phyloP scores from a whole-genome alignment of 1,284 basidiomycete species.

The Microbotryomycetes sp. region DNA sequence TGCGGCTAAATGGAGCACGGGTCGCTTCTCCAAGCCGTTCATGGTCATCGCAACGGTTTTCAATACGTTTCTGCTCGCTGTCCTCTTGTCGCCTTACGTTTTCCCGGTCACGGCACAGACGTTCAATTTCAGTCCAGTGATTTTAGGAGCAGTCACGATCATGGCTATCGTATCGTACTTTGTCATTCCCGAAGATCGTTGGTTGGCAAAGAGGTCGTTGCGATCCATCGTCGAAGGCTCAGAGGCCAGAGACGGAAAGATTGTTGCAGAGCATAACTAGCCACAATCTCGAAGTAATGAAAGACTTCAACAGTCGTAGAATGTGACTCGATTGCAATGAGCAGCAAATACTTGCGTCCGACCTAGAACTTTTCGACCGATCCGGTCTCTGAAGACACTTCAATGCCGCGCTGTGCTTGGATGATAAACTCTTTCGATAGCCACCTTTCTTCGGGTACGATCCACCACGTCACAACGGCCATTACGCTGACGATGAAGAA shows the following conservation, averaged over 20 bases:
- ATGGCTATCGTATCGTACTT: conserved; percentile 68
- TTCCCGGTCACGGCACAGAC: conserved; percentile 64
- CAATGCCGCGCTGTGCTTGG: neutral
- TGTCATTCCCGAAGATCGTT: conserved; percentile 63
- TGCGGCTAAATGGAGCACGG: conserved; percentile 61
- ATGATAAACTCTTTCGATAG: conserved; percentile 45
- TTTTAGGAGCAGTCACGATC: conserved; percentile 66
- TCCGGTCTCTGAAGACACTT: neutral
- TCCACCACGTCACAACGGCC: conserved; percentile 63
- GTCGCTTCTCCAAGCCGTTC: conserved; percentile 56
- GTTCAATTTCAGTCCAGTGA: conserved; percentile 68
- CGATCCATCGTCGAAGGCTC: conserved; percentile 31
- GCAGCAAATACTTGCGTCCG: neutral
- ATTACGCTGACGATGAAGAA: conserved; percentile 69
- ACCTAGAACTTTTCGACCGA: neutral
- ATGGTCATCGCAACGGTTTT: conserved; percentile 61
- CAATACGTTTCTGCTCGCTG: conserved; percentile 48
- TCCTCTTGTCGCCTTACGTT: conserved; percentile 69
- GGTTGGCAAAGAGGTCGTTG: conserved; percentile 56
- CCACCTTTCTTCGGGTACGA: conserved; percentile 67
- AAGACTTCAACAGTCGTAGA: neutral
- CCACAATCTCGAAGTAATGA: neutral
- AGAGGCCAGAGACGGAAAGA: too few species aligned
- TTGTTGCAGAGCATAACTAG: neutral
- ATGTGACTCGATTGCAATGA: neutral